phyloP scores from a whole-genome alignment of 2,329 filamentous ascomycete genomes.

The Graphilbum fragrans region DNA sequence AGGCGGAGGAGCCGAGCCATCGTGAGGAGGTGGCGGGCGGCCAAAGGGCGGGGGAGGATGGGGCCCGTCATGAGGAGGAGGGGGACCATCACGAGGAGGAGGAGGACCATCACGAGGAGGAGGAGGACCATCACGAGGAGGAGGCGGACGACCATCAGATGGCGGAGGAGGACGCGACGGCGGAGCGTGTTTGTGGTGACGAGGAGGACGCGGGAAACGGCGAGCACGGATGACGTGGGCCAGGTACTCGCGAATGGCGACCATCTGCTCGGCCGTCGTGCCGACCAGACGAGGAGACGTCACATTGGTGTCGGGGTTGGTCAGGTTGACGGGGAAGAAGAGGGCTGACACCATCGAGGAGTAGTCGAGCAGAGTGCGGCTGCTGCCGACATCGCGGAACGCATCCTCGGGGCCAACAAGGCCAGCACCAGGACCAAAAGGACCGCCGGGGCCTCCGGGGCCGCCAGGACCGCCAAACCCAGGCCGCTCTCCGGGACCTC shows the following conservation, averaged over 20 bases:
- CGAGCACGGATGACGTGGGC: neutral
- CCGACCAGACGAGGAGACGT: neutral
- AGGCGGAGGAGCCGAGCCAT: no score
- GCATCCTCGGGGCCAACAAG: neutral
- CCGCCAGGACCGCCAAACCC: neutral
- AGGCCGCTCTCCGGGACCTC: neutral
- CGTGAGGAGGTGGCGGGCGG: no score
- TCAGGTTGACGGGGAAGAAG: slow-evolving; percentile 4
- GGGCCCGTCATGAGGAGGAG: no score
- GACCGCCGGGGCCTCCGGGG: neutral
- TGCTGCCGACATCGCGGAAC: neutral
- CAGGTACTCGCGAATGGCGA: neutral
- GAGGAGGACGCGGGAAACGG: no score
- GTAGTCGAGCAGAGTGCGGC: slow-evolving; percentile 1
- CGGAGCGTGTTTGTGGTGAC: no score
- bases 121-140: neutral
- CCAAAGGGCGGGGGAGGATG: no score
- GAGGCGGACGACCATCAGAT: neutral
- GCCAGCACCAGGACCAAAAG: neutral
- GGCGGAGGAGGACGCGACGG: neutral
- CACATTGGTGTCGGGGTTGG: slow-evolving; percentile 1
- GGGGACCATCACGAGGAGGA: no score
- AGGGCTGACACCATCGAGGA: slow-evolving; percentile 3
- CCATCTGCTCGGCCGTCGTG: neutral
- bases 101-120: neutral